Evolutionary conservation across 192 early-diverging fungal genomes (phyloP), one percentile per base, ranked within the genome.

Genomic region (Backusella parvicylindrica): DNA sequence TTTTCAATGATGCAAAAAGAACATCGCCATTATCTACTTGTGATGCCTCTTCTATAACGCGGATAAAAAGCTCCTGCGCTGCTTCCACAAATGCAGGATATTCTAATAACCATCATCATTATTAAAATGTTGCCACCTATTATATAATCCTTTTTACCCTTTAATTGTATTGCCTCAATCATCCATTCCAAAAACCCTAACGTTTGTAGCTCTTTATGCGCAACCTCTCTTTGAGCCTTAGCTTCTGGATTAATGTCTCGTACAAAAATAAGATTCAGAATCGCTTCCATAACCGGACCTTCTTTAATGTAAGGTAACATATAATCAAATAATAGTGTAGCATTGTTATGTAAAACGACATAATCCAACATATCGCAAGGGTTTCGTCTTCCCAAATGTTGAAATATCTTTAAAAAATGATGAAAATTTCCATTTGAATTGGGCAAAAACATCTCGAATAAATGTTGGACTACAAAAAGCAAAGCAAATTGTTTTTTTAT

Each of bases 341-440:
- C 75, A 16, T 76, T 35, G 41, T 73, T 33, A 18, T 64, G 35
- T 35, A 73, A 36, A 26, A 81, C 30, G 21, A 77, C 38, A 16
- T 70, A 56, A 37, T 81, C 75, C 64, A 81, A 21, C 66, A 77
- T 76, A 43, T 70, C 67, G 26, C 70, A 73, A 5, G 79, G 75
- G 63, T 81, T 71, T 33, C 79, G 67, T 35, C 75, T 76, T 30
- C 72, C 33, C 7, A 81, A 70, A 60, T 75, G 72, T 60, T 72
- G 63, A 38, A 81, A 76, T 31, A 77, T 77, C 36, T 81, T 81
- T 40, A 30, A 40, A 41, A 81, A 81, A 33, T 81, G 79, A 68
- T 81, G 60, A 21, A 81, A 60, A 64, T 81, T 81, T 21, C 71
- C 79, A 47, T 77, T 53, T 2, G 79, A 76, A 15, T 53, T 53